These are phyloP conservation scores for Rhizopus stolonifer DNA, from an alignment of 371 early-diverging fungal genomes.

Conservation along the genomic window DNA sequence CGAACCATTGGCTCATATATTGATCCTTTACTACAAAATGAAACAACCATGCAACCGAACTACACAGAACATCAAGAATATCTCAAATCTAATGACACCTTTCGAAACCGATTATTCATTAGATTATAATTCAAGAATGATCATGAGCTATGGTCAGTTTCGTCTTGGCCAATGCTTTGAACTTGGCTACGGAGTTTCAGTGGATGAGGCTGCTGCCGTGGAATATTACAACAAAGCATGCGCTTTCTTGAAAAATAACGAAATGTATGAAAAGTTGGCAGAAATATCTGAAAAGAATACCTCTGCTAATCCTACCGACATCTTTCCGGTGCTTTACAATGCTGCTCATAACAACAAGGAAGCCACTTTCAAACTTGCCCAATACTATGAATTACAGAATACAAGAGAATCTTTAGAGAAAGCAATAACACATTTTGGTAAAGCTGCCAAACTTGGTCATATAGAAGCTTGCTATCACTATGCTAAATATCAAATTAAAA, in stretches of 20 bases:
- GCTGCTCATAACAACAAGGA: conserved; percentile 16
- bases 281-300: conserved; percentile 2
- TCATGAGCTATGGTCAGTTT: conserved; percentile 20
- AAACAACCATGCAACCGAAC: conserved; percentile 4
- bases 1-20: conserved; percentile 13
- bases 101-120: background rate
- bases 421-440: conserved; percentile 11
- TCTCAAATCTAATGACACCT: conserved; percentile 1
- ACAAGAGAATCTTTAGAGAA: conserved; percentile 1
- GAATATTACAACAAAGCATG: conserved; percentile 21
- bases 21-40: conserved; percentile 22
- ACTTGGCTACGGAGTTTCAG: conserved; percentile 10
- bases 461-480: conserved; percentile 20
- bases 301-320: background rate
- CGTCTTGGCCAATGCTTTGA: conserved; percentile 25
- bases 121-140: conserved; percentile 17
- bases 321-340: conserved; percentile 18
- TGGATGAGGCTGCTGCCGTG: conserved; percentile 1
- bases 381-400: conserved; percentile 8
- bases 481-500: conserved; percentile 17
- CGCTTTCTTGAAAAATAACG: conserved; percentile 14
- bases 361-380: conserved; percentile 14
- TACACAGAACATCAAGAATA: background rate
- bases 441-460: conserved; percentile 17
- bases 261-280: conserved; percentile 16